Evolutionary conservation across 1,284 basidiomycete species (phyloP).

Genomic region (Ustilago loliicola): DNA sequence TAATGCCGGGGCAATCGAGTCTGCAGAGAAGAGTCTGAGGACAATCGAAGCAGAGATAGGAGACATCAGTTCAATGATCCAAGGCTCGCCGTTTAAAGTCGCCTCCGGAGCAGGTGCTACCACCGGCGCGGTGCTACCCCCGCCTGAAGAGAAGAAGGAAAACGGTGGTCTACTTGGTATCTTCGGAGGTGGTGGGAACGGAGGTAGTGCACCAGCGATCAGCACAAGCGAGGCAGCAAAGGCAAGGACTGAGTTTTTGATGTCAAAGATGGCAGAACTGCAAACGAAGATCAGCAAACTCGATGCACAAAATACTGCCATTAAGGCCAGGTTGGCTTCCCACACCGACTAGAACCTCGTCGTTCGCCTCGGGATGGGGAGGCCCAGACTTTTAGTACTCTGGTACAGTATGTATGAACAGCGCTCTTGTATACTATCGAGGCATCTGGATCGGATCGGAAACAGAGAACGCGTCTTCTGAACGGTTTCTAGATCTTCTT

Average conservation of each 20-base stretch:
- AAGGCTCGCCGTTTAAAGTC: constrained; percentile 68
- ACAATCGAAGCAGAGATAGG: constrained; percentile 82
- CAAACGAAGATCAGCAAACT: constrained; percentile 76
- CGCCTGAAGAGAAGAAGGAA: constrained; percentile 18
- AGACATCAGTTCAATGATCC: constrained; percentile 51
- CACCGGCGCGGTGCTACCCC: constrained; percentile 22
- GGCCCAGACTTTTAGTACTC: too few species aligned
- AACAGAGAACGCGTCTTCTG: neutral
- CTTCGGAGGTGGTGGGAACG: constrained; percentile 10
- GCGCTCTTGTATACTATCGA: too few species aligned
- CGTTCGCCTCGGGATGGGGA: too few species aligned
- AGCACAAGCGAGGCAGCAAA: constrained; percentile 75
- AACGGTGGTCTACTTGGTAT: constrained; percentile 4
- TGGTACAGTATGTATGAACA: too few species aligned
- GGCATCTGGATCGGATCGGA: too few species aligned
- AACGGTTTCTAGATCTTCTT: neutral
- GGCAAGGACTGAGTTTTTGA: constrained; percentile 78
- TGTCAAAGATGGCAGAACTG: constrained; percentile 81
- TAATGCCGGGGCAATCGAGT: constrained; percentile 74
- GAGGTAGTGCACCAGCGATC: constrained; percentile 21
- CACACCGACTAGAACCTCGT: constrained; percentile 20
- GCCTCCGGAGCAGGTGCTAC: constrained; percentile 53
- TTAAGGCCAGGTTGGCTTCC: constrained; percentile 41
- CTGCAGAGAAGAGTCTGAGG: constrained; percentile 78
- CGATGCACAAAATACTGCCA: constrained; percentile 38